Base-by-base conservation (phyloP, 23 red algal genomes). In the Pyropia yezoensis region DNA sequence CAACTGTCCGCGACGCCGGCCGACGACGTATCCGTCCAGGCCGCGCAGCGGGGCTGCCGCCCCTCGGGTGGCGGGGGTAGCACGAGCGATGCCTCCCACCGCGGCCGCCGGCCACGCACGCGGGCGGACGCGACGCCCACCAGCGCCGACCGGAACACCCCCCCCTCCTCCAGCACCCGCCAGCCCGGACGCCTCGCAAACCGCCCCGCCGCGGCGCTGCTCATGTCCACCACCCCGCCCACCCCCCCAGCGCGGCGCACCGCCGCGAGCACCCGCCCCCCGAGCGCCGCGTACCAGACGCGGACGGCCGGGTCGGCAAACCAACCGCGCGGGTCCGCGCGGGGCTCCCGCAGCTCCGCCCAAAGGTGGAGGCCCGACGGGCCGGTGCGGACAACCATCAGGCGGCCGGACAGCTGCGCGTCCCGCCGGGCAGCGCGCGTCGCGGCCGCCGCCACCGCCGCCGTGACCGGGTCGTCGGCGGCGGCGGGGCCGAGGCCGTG, bases 331-430 rank as follows among this genome's bases (percentile, higher is more conserved):
- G 85, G 75, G 9, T 75, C 50, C 16, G 56, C 18, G n/a, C 85
- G 68, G 7, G 70, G 61, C 34, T 90, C 85, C 3, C 85, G 76
- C 57, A 90, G 33, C 63, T 90, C 75, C 33, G 70, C 76, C 85
- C 85, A 90, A 8, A 90, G 24, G 52, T 90, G 85, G 50, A 90
- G 33, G 3, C 75, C 85, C 1, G 14, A 20, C 2, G 85, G 85
- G 23, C 85, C 85, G 14, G 85, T 75, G 23, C 64, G 75, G 23
- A 90, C 50, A n/a, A 90, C 76, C 27, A 83, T 21, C 18, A 68
- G 76, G 8, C 74, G 56, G 21, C 85, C 85, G 16, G 69, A 76
- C 23, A 90, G 53, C 70, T 90, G 69, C 33, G 29, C 3, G 57
- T 80, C 64, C 27, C 85, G 56, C 13, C 77, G 85, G 8, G 54